Percentiles rank a stretch among this genome's conserved stretches.
Conservation (phyloP, 768 basidiomycete genomes). For the Sporobolomyces pararoseus region DNA sequence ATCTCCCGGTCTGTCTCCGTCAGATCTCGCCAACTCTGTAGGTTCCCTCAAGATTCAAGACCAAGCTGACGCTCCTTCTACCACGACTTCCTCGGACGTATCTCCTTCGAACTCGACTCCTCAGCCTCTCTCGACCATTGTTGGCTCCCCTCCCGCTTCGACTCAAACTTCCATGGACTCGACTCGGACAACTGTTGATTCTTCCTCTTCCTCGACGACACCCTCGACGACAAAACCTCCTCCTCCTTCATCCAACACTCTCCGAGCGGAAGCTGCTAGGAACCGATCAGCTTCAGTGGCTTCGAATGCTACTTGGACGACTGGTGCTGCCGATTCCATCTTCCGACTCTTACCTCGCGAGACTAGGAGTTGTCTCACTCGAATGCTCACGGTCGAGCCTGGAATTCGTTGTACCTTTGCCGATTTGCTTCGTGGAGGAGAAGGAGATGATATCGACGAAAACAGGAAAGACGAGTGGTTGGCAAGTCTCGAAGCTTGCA, state of each 20-base stretch:
- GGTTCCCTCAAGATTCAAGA: constrained; percentile 18
- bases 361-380: constrained; percentile 76
- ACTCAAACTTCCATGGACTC: constrained; percentile 47
- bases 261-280: constrained; percentile 24
- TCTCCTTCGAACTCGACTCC: background rate
- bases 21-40: constrained; percentile 1
- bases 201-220: constrained; percentile 21
- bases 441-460: constrained; percentile 57
- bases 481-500: constrained; percentile 65
- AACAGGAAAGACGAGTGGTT: constrained; percentile 88
- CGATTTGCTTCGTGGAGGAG: constrained; percentile 64
- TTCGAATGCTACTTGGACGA: constrained; percentile 60
- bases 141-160: constrained; percentile 40
- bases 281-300: constrained; percentile 47
- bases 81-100: constrained; percentile 2
- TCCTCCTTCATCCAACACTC: constrained; percentile 21
- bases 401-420: constrained; percentile 83
- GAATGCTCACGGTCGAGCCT: constrained; percentile 92
- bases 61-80: constrained; percentile 15
- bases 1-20: constrained; percentile 2
- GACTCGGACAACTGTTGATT: constrained; percentile 52
- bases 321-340: constrained; percentile 81
- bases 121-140: constrained; percentile 1
- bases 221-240: no score
- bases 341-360: constrained; percentile 94